These are phyloP conservation scores for Xylaria curta DNA, from an alignment of 495 filamentous ascomycete species.

Conservation along the genomic window DNA sequence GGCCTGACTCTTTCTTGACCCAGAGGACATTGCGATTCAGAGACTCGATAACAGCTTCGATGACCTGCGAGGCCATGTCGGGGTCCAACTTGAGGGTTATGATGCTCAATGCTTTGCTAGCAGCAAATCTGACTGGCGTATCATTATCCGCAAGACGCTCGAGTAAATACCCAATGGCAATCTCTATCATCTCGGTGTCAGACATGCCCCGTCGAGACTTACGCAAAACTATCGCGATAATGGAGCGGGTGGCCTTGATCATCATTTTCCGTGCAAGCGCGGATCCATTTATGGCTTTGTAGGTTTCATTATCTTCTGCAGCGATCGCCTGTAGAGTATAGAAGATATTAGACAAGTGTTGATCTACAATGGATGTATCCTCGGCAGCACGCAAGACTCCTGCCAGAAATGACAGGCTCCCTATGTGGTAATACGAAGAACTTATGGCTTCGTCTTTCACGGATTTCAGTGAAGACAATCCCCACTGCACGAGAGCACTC, in stretches of 20 bases:
- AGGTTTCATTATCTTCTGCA: slow-evolving; percentile 45
- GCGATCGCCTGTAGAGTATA: slow-evolving; percentile 56
- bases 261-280: slow-evolving; percentile 78
- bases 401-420: slow-evolving; percentile 78
- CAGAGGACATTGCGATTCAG: slow-evolving; percentile 80
- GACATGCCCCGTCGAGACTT: slow-evolving; percentile 47
- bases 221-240: slow-evolving; percentile 67
- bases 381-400: slow-evolving; percentile 64
- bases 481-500: slow-evolving; percentile 68
- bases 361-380: slow-evolving; percentile 59
- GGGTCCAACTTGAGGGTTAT: slow-evolving; percentile 78
- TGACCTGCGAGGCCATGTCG: slow-evolving; percentile 81
- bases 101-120: slow-evolving; percentile 90
- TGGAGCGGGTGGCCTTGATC: slow-evolving; percentile 81
- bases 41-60: slow-evolving; percentile 79
- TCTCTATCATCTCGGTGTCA: slow-evolving; percentile 67
- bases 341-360: slow-evolving; percentile 53
- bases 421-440: slow-evolving; percentile 65
- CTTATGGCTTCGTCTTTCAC: slow-evolving; percentile 33
- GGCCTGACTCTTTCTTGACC: slow-evolving; percentile 46
- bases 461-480: slow-evolving; percentile 62
- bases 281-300: slow-evolving; percentile 63
- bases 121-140: slow-evolving; percentile 85
- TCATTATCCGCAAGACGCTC: slow-evolving; percentile 77
- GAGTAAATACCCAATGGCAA: slow-evolving; percentile 74